These are phyloP conservation scores for Aspergillus heteromorphus DNA, from an alignment of 495 filamentous ascomycete genomes.

Conservation along the genomic window DNA sequence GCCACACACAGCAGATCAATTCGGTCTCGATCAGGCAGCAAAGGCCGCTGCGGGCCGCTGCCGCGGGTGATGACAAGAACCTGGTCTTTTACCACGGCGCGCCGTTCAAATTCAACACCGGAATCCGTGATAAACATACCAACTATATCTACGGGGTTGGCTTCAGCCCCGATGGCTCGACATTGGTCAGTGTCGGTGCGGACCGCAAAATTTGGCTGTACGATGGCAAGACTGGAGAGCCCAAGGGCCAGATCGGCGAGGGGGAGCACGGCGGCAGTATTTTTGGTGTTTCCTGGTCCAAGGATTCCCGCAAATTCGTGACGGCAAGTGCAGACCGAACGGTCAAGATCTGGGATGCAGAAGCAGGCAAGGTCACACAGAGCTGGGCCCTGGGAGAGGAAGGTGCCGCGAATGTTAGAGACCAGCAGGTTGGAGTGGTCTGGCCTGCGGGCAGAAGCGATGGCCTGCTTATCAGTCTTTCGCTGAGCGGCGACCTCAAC, in stretches of 20 bases:
- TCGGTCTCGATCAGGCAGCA: constrained; percentile 84
- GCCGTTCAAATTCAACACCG: constrained; percentile 87
- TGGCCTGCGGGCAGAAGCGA: constrained; percentile 84
- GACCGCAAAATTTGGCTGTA: constrained; percentile 90
- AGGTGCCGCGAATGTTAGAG: constrained; percentile 60
- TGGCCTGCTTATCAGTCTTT: constrained; percentile 81
- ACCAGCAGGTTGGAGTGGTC: constrained; percentile 93
- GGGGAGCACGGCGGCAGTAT: constrained; percentile 88
- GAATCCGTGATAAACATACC: constrained; percentile 70
- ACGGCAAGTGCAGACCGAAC: constrained; percentile 93
- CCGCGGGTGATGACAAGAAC: constrained; percentile 81
- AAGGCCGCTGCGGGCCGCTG: constrained; percentile 82
- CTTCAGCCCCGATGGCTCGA: constrained; percentile 85
- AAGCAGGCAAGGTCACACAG: constrained; percentile 66
- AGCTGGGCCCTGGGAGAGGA: constrained; percentile 88
- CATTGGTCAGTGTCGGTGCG: constrained; percentile 80
- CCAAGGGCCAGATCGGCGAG: constrained; percentile 69
- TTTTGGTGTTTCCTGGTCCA: constrained; percentile 84
- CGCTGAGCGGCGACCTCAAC: constrained; percentile 82
- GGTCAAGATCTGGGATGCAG: constrained; percentile 66
- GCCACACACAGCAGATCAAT: constrained; percentile 88
- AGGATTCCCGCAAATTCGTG: constrained; percentile 81
- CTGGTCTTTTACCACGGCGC: constrained; percentile 90
- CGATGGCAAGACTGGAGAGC: constrained; percentile 89
- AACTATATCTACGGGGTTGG: constrained; percentile 83